Evolutionary conservation across 176 grass and related monocot genomes (phyloP), one percentile per base, ranked within the genome.

Genomic region (Echinochloa phyllopogon): DNA sequence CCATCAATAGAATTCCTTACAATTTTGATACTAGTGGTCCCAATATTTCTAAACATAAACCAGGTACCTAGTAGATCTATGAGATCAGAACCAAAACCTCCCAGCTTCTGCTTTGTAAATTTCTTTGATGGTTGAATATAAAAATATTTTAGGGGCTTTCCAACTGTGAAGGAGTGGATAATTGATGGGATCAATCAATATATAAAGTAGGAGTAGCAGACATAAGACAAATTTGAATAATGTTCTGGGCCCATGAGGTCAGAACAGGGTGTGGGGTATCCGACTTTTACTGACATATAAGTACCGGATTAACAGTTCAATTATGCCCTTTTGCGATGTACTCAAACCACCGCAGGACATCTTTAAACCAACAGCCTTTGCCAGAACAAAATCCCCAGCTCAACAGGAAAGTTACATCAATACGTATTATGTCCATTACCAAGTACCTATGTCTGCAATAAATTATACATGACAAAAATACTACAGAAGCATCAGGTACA

Each of bases 241-340:
- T 75, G 55, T 36, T 83, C 21, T 74, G 57, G 58, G 27, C 33
- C 29, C 65, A 83, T 51, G 16, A 42, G 27, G 57, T 64, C 47
- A 72, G 83, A 72, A 77, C 56, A 86, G 47, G 56, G n/a, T 0
- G 23, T 47, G 18, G 15, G 61, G 72, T 64, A 90, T 50, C 25
- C 36, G 10, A 67, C 59, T 73, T 83, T 79, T 66, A 6, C 65
- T 42, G 74, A 29, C 79, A 57, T 18, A 24, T 58, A 73, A 86
- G 79, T 83, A 83, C 65, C 16, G 42, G 11, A 74, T 59, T 79
- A 74, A 62, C 79, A 86, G 82, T 81, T 65, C 48, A 53, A 56
- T 89, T 65, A 74, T 75, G 50, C 18, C 59, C 70, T 75, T 75
- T 57, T 76, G 18, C 61, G 25, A 55, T 65, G 69, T 44, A 65